Conservation (phyloP, 768 basidiomycete species). For the Pisolithus orientalis region DNA sequence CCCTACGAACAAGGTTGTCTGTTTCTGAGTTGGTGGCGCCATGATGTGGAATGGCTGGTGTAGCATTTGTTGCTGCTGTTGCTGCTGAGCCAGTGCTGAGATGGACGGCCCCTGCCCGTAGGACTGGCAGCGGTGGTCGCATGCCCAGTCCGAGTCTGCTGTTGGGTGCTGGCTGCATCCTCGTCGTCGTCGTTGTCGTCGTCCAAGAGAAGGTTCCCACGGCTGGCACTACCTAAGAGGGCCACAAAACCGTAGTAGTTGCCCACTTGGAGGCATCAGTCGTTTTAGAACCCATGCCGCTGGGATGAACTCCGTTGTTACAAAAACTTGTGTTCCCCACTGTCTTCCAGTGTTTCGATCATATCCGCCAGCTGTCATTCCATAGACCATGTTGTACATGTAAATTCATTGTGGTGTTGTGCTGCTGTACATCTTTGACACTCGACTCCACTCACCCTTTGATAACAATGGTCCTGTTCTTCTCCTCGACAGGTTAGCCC, state of each 20-base stretch:
- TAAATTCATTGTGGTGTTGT: too few relatives aligned
- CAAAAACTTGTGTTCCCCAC: too few relatives aligned
- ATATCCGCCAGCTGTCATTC: too few relatives aligned
- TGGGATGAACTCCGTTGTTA: too few relatives aligned
- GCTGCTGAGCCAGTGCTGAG: slow-evolving; percentile 84
- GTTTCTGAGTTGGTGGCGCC: slow-evolving; percentile 63
- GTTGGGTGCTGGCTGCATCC: slow-evolving; percentile 65
- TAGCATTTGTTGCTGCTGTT: slow-evolving; percentile 62
- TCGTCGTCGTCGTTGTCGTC: slow-evolving; percentile 1
- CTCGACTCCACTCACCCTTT: background rate
- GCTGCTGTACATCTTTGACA: too few relatives aligned
- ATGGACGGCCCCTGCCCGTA: slow-evolving; percentile 92
- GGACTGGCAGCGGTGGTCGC: slow-evolving; percentile 80
- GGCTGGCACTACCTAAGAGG: too few relatives aligned
- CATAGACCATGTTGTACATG: too few relatives aligned
- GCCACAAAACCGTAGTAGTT: too few relatives aligned
- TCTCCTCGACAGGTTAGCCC: slow-evolving; percentile 44
- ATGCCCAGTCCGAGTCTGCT: slow-evolving; percentile 83
- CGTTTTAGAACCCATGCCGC: too few relatives aligned
- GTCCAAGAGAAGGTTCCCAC: too few relatives aligned
- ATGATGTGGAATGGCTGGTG: slow-evolving; percentile 49
- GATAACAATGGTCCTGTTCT: slow-evolving; percentile 55
- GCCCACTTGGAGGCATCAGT: too few relatives aligned
- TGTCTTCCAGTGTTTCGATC: too few relatives aligned
- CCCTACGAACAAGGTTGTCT: slow-evolving; percentile 82